These are phyloP conservation scores for Penicillium dipodomyicola DNA, from an alignment of 495 filamentous ascomycete genomes.

Conservation along the genomic window DNA sequence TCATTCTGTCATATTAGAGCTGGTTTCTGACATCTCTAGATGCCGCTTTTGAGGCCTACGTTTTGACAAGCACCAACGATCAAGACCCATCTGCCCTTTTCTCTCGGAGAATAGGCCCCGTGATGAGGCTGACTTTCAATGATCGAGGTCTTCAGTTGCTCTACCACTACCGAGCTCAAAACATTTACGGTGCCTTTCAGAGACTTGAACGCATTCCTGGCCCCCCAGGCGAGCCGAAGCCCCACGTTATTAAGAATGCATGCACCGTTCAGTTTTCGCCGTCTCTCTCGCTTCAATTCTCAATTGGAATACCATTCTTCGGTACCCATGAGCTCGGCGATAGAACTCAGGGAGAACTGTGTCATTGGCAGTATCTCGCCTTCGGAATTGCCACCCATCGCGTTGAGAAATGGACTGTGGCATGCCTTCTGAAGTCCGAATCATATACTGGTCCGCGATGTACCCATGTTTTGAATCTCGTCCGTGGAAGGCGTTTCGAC, in stretches of 20 bases:
- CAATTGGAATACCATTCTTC: conserved; percentile 45
- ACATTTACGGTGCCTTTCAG: conserved; percentile 34
- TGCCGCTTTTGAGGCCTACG: conserved; percentile 2
- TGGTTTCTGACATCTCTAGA: conserved; percentile 11
- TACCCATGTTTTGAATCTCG: conserved; percentile 41
- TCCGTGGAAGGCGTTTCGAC: conserved; percentile 37
- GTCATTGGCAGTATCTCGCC: conserved; percentile 44
- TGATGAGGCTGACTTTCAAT: conserved; percentile 38
- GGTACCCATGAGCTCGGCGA: conserved; percentile 29
- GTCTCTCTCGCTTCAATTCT: conserved; percentile 33
- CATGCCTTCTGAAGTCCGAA: conserved; percentile 40
- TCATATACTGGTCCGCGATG: conserved; percentile 27
- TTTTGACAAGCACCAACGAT: conserved; percentile 5
- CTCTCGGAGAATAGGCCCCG: conserved; percentile 21
- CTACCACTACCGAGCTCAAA: conserved; percentile 30
- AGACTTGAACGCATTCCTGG: conserved; percentile 17
- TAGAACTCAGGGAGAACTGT: conserved; percentile 12
- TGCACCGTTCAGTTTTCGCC: conserved; percentile 30
- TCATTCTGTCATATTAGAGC: neutral
- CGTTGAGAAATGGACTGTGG: conserved; percentile 41
- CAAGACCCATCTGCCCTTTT: neutral
- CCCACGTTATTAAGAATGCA: conserved; percentile 29
- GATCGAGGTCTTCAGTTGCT: conserved; percentile 39
- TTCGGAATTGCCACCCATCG: conserved; percentile 43
- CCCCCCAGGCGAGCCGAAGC: neutral